Evolutionary conservation across 2,329 filamentous ascomycete species (phyloP).

Genomic region (Arachnomyces sp.): DNA sequence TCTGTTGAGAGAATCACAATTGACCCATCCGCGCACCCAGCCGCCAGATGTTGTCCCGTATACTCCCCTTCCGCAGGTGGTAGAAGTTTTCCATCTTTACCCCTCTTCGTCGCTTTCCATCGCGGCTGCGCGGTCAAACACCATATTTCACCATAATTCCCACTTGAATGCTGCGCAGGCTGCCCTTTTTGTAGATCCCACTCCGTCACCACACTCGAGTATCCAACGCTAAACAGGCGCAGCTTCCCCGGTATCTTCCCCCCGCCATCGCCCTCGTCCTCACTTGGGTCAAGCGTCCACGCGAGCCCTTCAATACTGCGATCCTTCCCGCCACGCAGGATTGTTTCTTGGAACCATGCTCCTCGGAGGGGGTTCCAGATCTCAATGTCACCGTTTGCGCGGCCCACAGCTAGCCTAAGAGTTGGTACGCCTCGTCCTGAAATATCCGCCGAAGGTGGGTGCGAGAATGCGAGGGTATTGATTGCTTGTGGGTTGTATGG

Average conservation of each 20-base stretch:
- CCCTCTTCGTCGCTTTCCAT: constrained; percentile 31
- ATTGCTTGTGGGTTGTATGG: constrained; percentile 86
- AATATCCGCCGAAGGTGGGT: constrained; percentile 48
- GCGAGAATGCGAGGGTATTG: constrained; percentile 89
- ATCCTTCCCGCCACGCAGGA: constrained; percentile 73
- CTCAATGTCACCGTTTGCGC: constrained; percentile 92
- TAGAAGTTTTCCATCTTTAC: constrained; percentile 28
- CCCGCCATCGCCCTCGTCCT: constrained; percentile 48
- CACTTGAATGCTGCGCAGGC: constrained; percentile 73
- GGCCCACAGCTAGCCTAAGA: constrained; percentile 75
- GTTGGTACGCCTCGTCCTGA: constrained; percentile 45
- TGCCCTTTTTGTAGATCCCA: constrained; percentile 80
- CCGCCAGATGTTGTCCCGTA: constrained; percentile 60
- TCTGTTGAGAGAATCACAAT: constrained; percentile 80
- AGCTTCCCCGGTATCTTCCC: constrained; percentile 61
- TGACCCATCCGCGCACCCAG: constrained; percentile 84
- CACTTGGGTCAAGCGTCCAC: constrained; percentile 81
- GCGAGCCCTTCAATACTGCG: constrained; percentile 82
- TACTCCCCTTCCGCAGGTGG: constrained; percentile 30
- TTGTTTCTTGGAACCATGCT: constrained; percentile 80
- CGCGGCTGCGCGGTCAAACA: constrained; percentile 81
- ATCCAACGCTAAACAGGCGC: constrained; percentile 91
- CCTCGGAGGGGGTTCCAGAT: constrained; percentile 87
- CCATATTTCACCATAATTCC: constrained; percentile 95
- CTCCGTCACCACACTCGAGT: constrained; percentile 84